Evolutionary conservation across 2,329 filamentous ascomycete genomes (phyloP).

Genomic region (Penicillium sp.): DNA sequence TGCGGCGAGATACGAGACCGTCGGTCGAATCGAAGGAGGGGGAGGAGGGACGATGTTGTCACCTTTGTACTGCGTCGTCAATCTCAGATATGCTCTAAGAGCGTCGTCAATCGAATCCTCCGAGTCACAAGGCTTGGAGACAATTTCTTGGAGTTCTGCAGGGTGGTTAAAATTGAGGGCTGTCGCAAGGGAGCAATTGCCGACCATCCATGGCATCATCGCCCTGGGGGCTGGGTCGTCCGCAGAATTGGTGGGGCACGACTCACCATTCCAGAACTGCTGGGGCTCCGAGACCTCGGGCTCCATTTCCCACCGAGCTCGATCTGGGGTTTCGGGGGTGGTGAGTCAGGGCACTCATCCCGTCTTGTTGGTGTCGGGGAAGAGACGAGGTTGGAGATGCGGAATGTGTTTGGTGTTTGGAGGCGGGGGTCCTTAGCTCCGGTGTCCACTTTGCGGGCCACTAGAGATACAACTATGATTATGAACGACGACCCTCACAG

Average conservation of each 20-base stretch:
- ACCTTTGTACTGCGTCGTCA: conserved; percentile 74
- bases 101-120: conserved; percentile 78
- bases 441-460: conserved; percentile 7
- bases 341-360: conserved; percentile 40
- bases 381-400: conserved; percentile 24
- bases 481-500: no score
- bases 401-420: conserved; percentile 18
- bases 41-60: conserved; percentile 16
- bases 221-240: neutral
- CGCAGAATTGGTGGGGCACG: conserved; percentile 5
- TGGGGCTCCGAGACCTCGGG: conserved; percentile 75
- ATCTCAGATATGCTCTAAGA: conserved; percentile 78
- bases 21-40: neutral
- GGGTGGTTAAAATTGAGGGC: conserved; percentile 17
- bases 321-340: conserved; percentile 38
- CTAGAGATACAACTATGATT: neutral
- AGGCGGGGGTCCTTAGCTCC: conserved; percentile 20
- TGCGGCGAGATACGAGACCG: neutral
- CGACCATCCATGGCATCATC: neutral
- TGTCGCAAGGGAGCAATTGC: conserved; percentile 7
- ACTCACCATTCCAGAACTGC: conserved; percentile 84
- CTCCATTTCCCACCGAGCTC: conserved; percentile 58
- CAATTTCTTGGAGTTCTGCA: conserved; percentile 67
- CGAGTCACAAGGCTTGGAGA: conserved; percentile 60
- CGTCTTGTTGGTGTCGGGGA: conserved; percentile 28